These are phyloP conservation scores for Heterobasidion irregulare DNA, from an alignment of 1,284 basidiomycete genomes.

Conservation along the genomic window DNA sequence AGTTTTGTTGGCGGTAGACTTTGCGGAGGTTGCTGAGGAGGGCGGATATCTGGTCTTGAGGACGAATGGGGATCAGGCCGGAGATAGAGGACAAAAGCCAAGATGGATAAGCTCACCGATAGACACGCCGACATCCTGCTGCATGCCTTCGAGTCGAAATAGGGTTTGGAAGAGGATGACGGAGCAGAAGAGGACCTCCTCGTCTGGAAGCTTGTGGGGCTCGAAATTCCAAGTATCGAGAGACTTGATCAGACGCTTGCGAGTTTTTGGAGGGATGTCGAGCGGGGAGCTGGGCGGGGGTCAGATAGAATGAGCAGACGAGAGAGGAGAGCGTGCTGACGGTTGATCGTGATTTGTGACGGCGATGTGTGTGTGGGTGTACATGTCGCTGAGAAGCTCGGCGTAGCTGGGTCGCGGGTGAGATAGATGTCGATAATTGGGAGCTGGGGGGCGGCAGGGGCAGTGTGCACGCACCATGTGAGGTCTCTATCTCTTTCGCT, in stretches of 20 bases:
- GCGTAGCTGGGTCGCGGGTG: constrained; percentile 27
- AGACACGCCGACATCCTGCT: constrained; percentile 53
- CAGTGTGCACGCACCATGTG: constrained; percentile 38
- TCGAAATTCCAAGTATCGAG: constrained; percentile 84
- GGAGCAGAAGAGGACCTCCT: constrained; percentile 75
- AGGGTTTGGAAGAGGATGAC: constrained; percentile 72
- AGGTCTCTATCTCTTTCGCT: constrained; percentile 29
- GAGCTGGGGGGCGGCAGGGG: too few species aligned
- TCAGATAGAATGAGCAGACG: constrained; percentile 1
- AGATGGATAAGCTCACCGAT: constrained; percentile 43
- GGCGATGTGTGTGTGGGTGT: constrained; percentile 64
- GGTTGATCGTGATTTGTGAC: constrained; percentile 35
- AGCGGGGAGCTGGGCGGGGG: constrained; percentile 19
- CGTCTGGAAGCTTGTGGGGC: constrained; percentile 71
- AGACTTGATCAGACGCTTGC: constrained; percentile 50
- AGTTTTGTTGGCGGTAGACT: constrained; percentile 84
- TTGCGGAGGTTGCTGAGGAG: constrained; percentile 78
- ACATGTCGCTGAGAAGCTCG: constrained; percentile 78
- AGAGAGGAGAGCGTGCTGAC: constrained; percentile 12
- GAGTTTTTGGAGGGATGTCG: constrained; percentile 23
- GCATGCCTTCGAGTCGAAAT: constrained; percentile 69
- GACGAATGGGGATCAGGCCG: constrained; percentile 8
- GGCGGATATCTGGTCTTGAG: constrained; percentile 56
- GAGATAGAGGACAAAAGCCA: neutral
- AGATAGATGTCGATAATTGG: neutral